Evolutionary conservation across 139 green algal genomes (phyloP), one percentile per base, ranked within the genome.

Genomic region (Pseudopediastrum boryanum): DNA sequence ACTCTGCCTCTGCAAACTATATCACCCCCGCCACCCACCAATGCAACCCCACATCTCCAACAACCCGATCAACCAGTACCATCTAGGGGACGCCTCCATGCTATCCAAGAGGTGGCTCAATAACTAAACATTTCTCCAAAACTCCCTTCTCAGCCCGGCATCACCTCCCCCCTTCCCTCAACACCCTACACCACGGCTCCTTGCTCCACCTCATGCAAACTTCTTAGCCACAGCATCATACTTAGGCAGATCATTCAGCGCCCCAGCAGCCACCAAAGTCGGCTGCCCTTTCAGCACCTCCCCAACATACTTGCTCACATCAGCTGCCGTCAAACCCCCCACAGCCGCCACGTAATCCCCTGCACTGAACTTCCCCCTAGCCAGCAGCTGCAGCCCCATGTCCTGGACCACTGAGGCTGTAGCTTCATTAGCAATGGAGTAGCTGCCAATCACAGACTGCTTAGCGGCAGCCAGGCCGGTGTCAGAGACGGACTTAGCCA

Each of bases 381-480:
- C 21, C 42, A 83, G 54, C 77, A 83, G 67, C 52, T 76, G 69
- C 54, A 71, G 41, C 10, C 65, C 77, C 64, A 77, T 70, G 50
- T 83, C 77, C 56, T 83, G 77, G 27, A 83, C 77, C 38, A 70
- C 67, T 25, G 67, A 66, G 1, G 54, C 31, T 27, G 48, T 69
- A 5, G 67, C 39, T 21, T 54, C 58, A 42, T 62, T 77, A 2
- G 77, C 77, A 9, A 67, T 71, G 42, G 52, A 56, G 67, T 83
- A 83, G 54, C 67, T 67, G 35, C 66, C 58, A 2, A 83, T 54
- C 41, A 58, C 77, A 16, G 64, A 29, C 39, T 64, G 51, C 77
- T 77, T 83, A 31, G 77, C 77, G 41, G 77, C 77, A 4, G 77
- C 77, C 21, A 83, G 77, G 13, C 52, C 66, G 5, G 67, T 41